Base-by-base conservation (phyloP, 2,329 filamentous ascomycete species). In the Arthrobotrys iridis region DNA sequence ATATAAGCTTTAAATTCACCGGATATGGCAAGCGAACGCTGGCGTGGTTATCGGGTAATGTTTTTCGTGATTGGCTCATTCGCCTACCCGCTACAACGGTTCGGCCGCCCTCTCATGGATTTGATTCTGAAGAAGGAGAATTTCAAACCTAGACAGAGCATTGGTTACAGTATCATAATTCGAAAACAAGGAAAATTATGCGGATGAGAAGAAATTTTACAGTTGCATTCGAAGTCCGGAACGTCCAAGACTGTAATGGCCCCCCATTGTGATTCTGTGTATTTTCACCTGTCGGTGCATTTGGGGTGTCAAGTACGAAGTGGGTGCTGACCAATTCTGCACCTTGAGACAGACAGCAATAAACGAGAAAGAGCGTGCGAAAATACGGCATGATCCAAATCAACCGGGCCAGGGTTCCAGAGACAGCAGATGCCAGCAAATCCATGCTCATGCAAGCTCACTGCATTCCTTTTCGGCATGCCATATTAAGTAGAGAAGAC, bases 81-180 rank as follows among this genome's bases (percentile, higher is more conserved):
- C 62, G 62, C 55, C 46, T 75, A 75, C 71, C 71, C 71, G 37
- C 30, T 30, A 41, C 30, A 58, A 30, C 60, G 71, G 71, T 75
- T 68, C 71, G 63, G 71, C 71, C 71, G 71, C 63, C 35, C 58
- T 26, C 22, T 48, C 41, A 70, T 30, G 41, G 28, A 35, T 60
- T 55, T 35, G 10, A 46, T 40, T 41, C 50, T 30, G 28, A 33
- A 37, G 18, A 8, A 30, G 37, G 24, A 43, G 37, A 30, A 57
- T 66, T 66, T 55, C 26, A 22, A 46, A 57, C 48, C 28, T 18
- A 50, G 41, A 20, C 43, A 6, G 18, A 20, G 52, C 2, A 28
- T 59, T 20, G 20, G n/a, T n/a, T n/a, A n/a, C 37, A 59, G 35
- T 35, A 43, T 30, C 50, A 43, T 58, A 18, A 3, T 28, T 43